Conservation (phyloP, 1,284 basidiomycete genomes). For the Phlebopus sp. region DNA sequence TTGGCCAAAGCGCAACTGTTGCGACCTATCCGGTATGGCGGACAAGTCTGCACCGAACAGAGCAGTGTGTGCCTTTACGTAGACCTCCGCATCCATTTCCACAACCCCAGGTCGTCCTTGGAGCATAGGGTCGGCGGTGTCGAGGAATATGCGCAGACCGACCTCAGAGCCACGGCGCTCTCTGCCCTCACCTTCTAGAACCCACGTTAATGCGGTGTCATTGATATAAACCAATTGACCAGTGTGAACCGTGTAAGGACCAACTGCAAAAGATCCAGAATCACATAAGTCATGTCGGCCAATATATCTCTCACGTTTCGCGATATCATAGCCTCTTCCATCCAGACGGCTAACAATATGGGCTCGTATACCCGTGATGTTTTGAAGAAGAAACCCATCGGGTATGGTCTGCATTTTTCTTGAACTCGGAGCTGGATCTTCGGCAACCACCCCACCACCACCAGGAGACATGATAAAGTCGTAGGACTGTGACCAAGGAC, state of each 20-base stretch:
- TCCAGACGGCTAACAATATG: slow-evolving; percentile 78
- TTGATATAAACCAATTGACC: slow-evolving; percentile 82
- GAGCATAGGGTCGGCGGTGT: slow-evolving; percentile 45
- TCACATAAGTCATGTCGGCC: slow-evolving; percentile 1
- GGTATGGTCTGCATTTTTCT: slow-evolving; percentile 61
- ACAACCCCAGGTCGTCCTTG: slow-evolving; percentile 34
- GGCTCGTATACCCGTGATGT: slow-evolving; percentile 73
- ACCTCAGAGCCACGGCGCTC: slow-evolving; percentile 43
- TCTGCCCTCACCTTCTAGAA: slow-evolving; percentile 29
- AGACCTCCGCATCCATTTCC: slow-evolving; percentile 42
- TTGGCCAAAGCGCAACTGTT: slow-evolving; percentile 44
- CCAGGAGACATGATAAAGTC: slow-evolving; percentile 72
- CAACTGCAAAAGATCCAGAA: slow-evolving; percentile 50
- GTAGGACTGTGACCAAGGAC: slow-evolving; percentile 49
- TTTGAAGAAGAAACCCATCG: slow-evolving; percentile 74
- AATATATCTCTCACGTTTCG: slow-evolving; percentile 59
- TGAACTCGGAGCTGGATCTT: slow-evolving; percentile 67
- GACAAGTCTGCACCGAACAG: slow-evolving; percentile 69
- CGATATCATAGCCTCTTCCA: slow-evolving; percentile 82
- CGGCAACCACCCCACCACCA: slow-evolving; percentile 52
- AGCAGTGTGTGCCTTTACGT: slow-evolving; percentile 60
- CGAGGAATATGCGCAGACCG: slow-evolving; percentile 56
- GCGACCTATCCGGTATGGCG: slow-evolving; percentile 17
- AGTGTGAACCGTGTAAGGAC: slow-evolving; percentile 73
- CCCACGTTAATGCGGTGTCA: slow-evolving; percentile 58